Evolutionary conservation across 495 filamentous ascomycete genomes (phyloP).

Genomic region (Xylaria cubensis): DNA sequence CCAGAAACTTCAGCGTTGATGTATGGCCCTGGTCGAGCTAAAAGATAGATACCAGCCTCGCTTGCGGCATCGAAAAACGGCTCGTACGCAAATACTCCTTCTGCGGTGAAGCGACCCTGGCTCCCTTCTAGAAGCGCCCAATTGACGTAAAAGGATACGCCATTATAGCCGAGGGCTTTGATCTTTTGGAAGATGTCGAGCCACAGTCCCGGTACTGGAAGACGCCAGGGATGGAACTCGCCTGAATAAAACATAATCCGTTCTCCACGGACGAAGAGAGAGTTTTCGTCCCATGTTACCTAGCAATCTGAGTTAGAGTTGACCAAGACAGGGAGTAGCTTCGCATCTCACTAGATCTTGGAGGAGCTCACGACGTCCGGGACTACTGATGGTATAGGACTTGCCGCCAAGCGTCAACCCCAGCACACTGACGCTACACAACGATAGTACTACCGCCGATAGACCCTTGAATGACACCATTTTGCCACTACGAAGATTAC

Average conservation of each 20-base stretch:
- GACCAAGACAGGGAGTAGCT: conserved; percentile 10
- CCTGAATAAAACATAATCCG: conserved; percentile 75
- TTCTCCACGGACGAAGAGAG: conserved; percentile 74
- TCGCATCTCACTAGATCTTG: conserved; percentile 15
- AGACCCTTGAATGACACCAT: conserved; percentile 20
- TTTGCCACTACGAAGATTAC: not conserved
- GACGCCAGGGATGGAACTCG: conserved; percentile 76
- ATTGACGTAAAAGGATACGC: conserved; percentile 76
- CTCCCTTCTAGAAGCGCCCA: conserved; percentile 85
- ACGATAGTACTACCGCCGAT: conserved; percentile 8
- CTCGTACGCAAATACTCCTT: conserved; percentile 72
- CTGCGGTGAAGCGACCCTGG: conserved; percentile 68
- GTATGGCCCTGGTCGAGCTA: conserved; percentile 69
- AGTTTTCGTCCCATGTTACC: conserved; percentile 79
- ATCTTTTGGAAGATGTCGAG: conserved; percentile 82
- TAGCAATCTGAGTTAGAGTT: conserved; percentile 11
- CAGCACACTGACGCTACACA: not conserved
- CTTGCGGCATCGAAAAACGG: conserved; percentile 76
- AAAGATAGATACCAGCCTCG: conserved; percentile 73
- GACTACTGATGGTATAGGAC: conserved; percentile 8
- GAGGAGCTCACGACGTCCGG: conserved; percentile 19
- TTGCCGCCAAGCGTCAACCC: conserved; percentile 8
- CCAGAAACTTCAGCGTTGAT: conserved; percentile 63
- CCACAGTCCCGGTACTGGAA: conserved; percentile 75
- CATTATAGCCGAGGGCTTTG: conserved; percentile 76